These are phyloP conservation scores for Malus domestica DNA, from an alignment of 306 rosid species.

Conservation along the genomic window DNA sequence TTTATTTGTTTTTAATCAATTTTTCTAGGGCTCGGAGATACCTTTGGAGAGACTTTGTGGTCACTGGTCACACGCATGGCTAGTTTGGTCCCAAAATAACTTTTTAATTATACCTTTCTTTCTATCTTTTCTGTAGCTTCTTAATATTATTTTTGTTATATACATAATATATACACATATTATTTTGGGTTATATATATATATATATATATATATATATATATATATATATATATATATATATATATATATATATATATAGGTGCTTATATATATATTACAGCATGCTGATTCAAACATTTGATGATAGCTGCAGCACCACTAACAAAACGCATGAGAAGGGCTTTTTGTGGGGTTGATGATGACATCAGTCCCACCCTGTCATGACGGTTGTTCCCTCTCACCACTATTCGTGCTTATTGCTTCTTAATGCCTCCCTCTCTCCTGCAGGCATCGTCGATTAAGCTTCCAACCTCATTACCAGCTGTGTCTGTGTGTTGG, in stretches of 20 bases:
- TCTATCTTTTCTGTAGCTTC: conserved; percentile 1
- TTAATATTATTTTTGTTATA: neutral
- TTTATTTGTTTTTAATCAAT: neutral
- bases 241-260: neutral
- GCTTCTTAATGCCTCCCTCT: neutral
- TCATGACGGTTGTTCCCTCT: conserved; percentile 55
- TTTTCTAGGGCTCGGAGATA: conserved; percentile 7
- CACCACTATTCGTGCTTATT: conserved; percentile 8
- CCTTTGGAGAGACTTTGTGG: conserved; percentile 49
- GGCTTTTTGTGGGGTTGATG: conserved; percentile 36
- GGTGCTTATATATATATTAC: neutral
- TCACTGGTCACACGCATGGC: conserved; percentile 85
- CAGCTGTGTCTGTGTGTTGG: conserved; percentile 8
- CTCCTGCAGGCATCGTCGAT: conserved; percentile 2
- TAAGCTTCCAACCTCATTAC: neutral
- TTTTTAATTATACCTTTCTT: neutral
- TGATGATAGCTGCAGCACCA: conserved; percentile 80
- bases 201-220: neutral
- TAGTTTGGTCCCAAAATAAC: conserved; percentile 50
- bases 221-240: neutral
- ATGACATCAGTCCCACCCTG: conserved; percentile 81
- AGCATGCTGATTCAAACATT: conserved; percentile 66
- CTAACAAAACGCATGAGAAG: conserved; percentile 35
- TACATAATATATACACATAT: neutral
- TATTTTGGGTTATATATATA: neutral